Evolutionary conservation across 805 yeast genomes (phyloP).

Genomic region (Candida silvicultrix): DNA sequence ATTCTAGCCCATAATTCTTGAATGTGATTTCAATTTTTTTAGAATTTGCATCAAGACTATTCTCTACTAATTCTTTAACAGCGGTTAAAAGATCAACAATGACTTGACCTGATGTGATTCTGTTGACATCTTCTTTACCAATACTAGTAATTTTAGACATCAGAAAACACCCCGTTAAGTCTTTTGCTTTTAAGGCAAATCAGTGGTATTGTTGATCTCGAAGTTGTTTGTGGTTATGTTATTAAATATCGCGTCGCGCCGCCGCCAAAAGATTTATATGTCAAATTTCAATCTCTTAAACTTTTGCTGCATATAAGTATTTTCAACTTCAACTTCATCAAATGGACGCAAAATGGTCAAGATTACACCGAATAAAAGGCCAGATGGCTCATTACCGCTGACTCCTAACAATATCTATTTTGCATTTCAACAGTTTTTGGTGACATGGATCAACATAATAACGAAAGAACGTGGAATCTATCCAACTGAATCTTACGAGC

Average conservation of each 20-base stretch:
- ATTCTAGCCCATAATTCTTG: slow-evolving; percentile 65
- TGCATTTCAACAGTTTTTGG: slow-evolving; percentile 23
- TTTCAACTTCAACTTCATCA: too few relatives aligned
- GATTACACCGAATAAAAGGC: neutral
- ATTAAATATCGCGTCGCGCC: neutral
- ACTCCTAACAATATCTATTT: slow-evolving; percentile 10
- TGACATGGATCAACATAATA: slow-evolving; percentile 30
- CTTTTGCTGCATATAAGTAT: neutral
- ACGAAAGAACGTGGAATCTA: slow-evolving; percentile 30
- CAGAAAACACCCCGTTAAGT: neutral
- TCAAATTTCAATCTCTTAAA: neutral
- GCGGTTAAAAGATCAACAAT: slow-evolving; percentile 72
- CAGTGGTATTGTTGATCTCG: neutral
- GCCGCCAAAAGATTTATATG: neutral
- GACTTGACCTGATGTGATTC: slow-evolving; percentile 90
- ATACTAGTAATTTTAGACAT: neutral
- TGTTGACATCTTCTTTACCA: slow-evolving; percentile 47
- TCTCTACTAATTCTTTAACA: slow-evolving; percentile 83
- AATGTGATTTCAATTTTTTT: slow-evolving; percentile 62
- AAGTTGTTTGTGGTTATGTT: neutral
- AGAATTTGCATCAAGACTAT: slow-evolving; percentile 76
- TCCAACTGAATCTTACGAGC: slow-evolving; percentile 28
- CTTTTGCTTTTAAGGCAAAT: neutral
- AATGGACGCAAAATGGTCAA: slow-evolving; percentile 1
- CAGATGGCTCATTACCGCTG: slow-evolving; percentile 4